Base-by-base conservation (phyloP, 2,329 filamentous ascomycete genomes). In the Trichoderma sp. region DNA sequence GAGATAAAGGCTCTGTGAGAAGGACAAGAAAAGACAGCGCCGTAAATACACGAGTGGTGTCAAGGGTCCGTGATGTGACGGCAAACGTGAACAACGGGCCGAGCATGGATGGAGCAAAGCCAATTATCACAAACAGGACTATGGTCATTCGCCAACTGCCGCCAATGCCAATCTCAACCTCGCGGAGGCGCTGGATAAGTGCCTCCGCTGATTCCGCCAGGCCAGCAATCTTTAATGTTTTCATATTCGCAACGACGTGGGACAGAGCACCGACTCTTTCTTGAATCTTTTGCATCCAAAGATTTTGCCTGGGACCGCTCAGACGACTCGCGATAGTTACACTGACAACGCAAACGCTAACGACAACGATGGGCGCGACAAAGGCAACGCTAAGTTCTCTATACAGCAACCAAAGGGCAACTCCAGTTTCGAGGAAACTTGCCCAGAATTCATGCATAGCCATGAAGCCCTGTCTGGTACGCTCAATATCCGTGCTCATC, bases 401-500 rank as follows among this genome's bases (percentile, higher is more conserved):
- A 24, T 85, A 76, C 0, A 88, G 76, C 0, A 87, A 76, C 74
- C 79, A 87, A 59, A 81, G 80, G 0, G 81, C 81, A 1, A 87
- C 65, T 5, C 73, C 79, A 4, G 83, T 78, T 70, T 86, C 80
- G 1, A 85, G 69, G 0, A 76, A 63, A 49, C 74, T 79, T 0
- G 77, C 80, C 82, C 81, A 83, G 5, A 80, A 68, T 30, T 83
- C 79, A 58, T 84, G 83, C 37, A 82, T 67, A 1, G 67, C 71
- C 4, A 72, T 67, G 4, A 78, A 74, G 0, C 80, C 82, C 0
- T 72, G 55, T 2, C 77, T 73, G 3, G 84, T 79, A 5, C 79
- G 77, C 68, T 84, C 83, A 11, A 84, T 76, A 59, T 86, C 83
- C 4, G 81, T 79, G 67, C 78, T 83, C 83, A 85, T 85, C 3